Conservation (phyloP, 2,329 filamentous ascomycete genomes). For the Alternaria conjuncta region DNA sequence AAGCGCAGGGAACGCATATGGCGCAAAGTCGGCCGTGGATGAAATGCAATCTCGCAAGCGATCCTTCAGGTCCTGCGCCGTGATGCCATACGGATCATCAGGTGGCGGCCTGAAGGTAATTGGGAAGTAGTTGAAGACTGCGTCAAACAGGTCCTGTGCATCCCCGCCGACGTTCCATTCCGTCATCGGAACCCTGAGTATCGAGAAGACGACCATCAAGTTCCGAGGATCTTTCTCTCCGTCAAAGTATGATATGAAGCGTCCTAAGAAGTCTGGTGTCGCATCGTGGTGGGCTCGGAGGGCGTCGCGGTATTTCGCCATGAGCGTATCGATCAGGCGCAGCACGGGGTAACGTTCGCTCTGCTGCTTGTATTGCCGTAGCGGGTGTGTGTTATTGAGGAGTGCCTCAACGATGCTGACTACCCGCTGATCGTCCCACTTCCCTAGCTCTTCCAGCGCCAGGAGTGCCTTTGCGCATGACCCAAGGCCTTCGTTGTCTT, state of each 20-base stretch:
- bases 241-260: constrained; percentile 69
- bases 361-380: constrained; percentile 68
- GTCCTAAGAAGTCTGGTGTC: constrained; percentile 62
- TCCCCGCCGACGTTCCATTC: constrained; percentile 70
- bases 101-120: constrained; percentile 74
- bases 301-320: constrained; percentile 61
- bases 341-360: constrained; percentile 66
- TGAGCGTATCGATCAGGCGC: constrained; percentile 65
- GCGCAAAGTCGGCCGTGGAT: constrained; percentile 67
- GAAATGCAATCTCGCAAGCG: constrained; percentile 69
- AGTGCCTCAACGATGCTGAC: constrained; percentile 60
- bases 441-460: constrained; percentile 64
- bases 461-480: constrained; percentile 65
- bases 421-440: constrained; percentile 65
- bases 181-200: constrained; percentile 69
- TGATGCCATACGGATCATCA: constrained; percentile 73
- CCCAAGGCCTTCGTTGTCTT: constrained; percentile 60
- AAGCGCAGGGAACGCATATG: constrained; percentile 69
- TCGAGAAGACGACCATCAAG: constrained; percentile 73
- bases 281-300: constrained; percentile 59
- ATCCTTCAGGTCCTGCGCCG: constrained; percentile 70
- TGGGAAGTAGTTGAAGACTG: constrained; percentile 75
- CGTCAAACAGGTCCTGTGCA: constrained; percentile 66
- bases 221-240: constrained; percentile 74
- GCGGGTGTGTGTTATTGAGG: constrained; percentile 62